These are phyloP conservation scores for Hordeum marinum DNA, from an alignment of 176 grass and related monocot species.

Conservation along the genomic window DNA sequence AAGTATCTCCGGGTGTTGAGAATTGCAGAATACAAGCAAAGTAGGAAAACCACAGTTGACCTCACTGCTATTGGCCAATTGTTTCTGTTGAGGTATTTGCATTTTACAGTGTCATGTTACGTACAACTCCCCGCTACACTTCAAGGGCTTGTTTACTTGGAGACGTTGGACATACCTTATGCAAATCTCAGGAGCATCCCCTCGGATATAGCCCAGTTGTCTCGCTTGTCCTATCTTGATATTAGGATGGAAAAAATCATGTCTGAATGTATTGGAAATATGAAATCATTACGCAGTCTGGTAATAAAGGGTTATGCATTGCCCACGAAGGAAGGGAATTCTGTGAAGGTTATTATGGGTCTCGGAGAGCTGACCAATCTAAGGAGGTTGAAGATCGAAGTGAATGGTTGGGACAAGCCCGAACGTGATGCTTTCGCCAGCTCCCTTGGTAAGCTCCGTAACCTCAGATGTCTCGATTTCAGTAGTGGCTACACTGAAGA, in stretches of 20 bases:
- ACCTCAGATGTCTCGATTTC: background rate
- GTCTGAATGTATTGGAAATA: background rate
- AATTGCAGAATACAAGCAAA: too few relatives aligned
- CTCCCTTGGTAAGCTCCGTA: background rate
- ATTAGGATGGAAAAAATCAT: background rate
- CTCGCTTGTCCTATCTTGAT: background rate
- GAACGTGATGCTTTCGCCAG: background rate
- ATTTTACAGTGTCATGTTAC: background rate
- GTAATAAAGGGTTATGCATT: fast-evolving
- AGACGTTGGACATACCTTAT: background rate
- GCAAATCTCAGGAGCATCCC: background rate
- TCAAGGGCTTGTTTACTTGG: background rate
- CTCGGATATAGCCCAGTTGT: background rate
- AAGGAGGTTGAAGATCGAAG: fast-evolving
- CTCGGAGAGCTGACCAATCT: background rate
- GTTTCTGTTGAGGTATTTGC: background rate
- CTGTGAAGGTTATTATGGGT: background rate
- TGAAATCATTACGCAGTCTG: background rate
- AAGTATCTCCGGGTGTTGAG: too few relatives aligned
- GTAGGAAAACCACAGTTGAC: background rate
- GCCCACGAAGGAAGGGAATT: too few relatives aligned
- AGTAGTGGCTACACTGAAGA: fast-evolving
- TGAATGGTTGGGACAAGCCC: fast-evolving
- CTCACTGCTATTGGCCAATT: background rate
- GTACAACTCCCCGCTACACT: background rate